These are phyloP conservation scores for Lentinula boryana DNA, from an alignment of 768 basidiomycete genomes.

Conservation along the genomic window DNA sequence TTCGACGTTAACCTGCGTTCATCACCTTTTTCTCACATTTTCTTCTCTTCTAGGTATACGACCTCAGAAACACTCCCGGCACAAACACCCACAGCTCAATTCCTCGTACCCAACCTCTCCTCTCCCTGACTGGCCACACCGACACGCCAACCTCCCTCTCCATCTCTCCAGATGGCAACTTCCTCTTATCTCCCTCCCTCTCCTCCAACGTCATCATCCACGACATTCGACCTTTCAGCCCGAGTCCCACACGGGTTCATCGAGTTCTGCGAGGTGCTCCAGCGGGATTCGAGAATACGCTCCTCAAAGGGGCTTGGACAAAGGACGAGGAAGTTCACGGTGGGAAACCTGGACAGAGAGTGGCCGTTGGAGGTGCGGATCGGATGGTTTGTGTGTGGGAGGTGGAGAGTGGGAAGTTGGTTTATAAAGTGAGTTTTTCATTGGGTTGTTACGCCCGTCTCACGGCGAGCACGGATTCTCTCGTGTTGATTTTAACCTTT, in stretches of 20 bases:
- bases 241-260: conserved; percentile 76
- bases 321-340: conserved; percentile 52
- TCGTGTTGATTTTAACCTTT: background rate
- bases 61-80: conserved; percentile 84
- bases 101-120: conserved; percentile 86
- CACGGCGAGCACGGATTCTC: no score
- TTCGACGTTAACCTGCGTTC: background rate
- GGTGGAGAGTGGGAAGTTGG: conserved; percentile 65
- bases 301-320: conserved; percentile 86
- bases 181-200: conserved; percentile 85
- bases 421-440: conserved; percentile 61
- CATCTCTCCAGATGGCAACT: conserved; percentile 83
- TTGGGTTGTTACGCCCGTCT: background rate
- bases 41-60: conserved; percentile 63
- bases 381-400: conserved; percentile 86
- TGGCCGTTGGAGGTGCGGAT: conserved; percentile 88
- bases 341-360: conserved; percentile 47
- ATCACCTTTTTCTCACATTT: background rate
- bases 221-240: conserved; percentile 91
- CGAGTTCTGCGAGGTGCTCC: conserved; percentile 78
- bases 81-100: conserved; percentile 76
- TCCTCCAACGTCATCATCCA: conserved; percentile 88
- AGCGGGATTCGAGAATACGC: conserved; percentile 87
- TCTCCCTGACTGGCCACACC: conserved; percentile 75
- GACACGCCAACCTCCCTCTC: conserved; percentile 94